Evolutionary conservation across 1,284 basidiomycete species (phyloP).

Genomic region (Cronartium ribicola): DNA sequence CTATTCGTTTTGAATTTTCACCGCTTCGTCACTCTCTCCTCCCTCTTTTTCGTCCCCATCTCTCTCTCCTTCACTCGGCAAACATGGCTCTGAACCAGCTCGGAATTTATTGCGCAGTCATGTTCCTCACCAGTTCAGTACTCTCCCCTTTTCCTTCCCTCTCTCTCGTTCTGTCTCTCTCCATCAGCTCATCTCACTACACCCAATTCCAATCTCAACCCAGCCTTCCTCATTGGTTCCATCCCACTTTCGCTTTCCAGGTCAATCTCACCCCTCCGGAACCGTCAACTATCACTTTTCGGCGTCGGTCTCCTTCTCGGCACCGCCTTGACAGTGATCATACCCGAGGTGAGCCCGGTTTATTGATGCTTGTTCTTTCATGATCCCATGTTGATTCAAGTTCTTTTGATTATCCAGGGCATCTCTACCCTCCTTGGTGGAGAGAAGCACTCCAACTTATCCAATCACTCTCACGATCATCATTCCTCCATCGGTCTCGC

Average conservation of each 20-base stretch:
- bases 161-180: neutral
- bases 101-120: too few relatives aligned
- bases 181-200: neutral
- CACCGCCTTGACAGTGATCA: conserved; percentile 80
- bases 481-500: conserved; percentile 63
- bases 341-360: conserved; percentile 62
- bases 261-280: neutral
- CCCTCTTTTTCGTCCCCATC: too few relatives aligned
- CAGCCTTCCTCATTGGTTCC: neutral
- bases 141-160: too few relatives aligned
- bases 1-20: too few relatives aligned
- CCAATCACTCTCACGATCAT: conserved; percentile 10
- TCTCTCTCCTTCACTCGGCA: too few relatives aligned
- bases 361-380: too few relatives aligned
- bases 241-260: conserved; percentile 25
- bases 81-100: too few relatives aligned
- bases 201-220: neutral
- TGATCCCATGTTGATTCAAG: neutral
- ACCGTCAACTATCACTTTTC: conserved; percentile 58
- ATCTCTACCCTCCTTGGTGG: neutral
- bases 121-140: too few relatives aligned
- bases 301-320: conserved; percentile 82
- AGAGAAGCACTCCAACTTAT: too few relatives aligned
- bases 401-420: neutral
- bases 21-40: too few relatives aligned